phyloP scores from a whole-genome alignment of 2,329 filamentous ascomycete species.

The Tolypocladium paradoxum region DNA sequence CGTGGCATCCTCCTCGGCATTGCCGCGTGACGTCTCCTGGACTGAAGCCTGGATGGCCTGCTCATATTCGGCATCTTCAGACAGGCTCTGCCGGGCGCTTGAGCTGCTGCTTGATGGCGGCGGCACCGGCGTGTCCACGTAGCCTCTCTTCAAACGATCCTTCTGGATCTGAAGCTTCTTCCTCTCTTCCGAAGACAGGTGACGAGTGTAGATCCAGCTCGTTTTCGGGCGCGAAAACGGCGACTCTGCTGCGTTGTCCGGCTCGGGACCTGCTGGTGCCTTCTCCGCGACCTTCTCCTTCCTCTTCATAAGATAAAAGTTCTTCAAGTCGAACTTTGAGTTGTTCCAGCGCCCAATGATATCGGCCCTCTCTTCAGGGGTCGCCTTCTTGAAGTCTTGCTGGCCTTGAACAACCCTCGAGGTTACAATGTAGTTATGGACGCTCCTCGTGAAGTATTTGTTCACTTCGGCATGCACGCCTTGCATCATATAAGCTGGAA shows the following conservation, averaged over 20 bases:
- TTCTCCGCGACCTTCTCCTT: conserved; percentile 30
- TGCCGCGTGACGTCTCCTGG: conserved; percentile 56
- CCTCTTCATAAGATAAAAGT: conserved; percentile 43
- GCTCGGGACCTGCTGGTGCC: conserved; percentile 8
- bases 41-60: conserved; percentile 62
- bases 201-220: conserved; percentile 38
- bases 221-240: conserved; percentile 21
- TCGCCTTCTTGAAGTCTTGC: conserved; percentile 47
- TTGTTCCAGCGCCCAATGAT: conserved; percentile 57
- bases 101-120: conserved; percentile 6
- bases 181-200: conserved; percentile 38
- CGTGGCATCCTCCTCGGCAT: conserved; percentile 56
- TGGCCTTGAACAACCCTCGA: conserved; percentile 67
- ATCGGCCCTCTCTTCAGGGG: conserved; percentile 47
- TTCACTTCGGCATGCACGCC: conserved; percentile 70
- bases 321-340: conserved; percentile 47
- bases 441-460: conserved; percentile 57
- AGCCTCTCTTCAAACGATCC: conserved; percentile 27
- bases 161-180: conserved; percentile 38
- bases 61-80: conserved; percentile 54
- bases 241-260: conserved; percentile 9
- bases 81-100: conserved; percentile 3
- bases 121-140: conserved; percentile 9
- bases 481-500: conserved; percentile 75
- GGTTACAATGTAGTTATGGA: conserved; percentile 70